These are phyloP conservation scores for Neurospora sp. DNA, from an alignment of 495 filamentous ascomycete species.

Conservation along the genomic window DNA sequence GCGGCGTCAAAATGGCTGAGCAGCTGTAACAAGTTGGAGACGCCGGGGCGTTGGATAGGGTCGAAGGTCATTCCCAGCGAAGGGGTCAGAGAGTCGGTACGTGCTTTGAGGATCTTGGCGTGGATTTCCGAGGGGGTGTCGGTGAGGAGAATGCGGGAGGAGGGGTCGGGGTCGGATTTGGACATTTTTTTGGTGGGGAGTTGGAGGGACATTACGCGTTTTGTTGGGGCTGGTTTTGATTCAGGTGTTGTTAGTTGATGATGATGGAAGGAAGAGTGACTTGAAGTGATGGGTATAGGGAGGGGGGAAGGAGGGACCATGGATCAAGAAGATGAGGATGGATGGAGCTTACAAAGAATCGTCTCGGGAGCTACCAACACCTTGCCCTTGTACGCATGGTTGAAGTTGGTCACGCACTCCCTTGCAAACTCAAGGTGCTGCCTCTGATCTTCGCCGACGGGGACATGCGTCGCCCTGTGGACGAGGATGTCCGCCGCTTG, in stretches of 20 bases:
- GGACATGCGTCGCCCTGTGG: slow-evolving; percentile 85
- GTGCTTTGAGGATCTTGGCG: slow-evolving; percentile 55
- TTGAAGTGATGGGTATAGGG: too few species aligned
- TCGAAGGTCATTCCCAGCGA: slow-evolving; percentile 53
- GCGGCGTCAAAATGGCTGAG: slow-evolving; percentile 50
- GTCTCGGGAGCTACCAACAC: slow-evolving; percentile 58
- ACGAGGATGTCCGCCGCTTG: slow-evolving; percentile 92
- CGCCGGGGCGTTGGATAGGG: slow-evolving; percentile 57
- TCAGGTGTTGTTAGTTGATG: neutral
- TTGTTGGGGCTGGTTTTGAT: slow-evolving; percentile 39
- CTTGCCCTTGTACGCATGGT: slow-evolving; percentile 54
- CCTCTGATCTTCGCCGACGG: slow-evolving; percentile 84
- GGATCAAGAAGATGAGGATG: neutral
- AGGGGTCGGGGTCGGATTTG: slow-evolving; percentile 64
- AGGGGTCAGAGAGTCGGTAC: slow-evolving; percentile 59
- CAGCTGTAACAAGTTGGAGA: slow-evolving; percentile 78
- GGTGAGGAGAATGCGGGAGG: slow-evolving; percentile 73
- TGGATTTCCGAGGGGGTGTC: slow-evolving; percentile 50
- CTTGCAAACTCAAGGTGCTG: slow-evolving; percentile 92
- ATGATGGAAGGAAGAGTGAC: too few species aligned
- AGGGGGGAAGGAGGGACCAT: neutral
- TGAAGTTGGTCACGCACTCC: slow-evolving; percentile 75
- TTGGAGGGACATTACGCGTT: slow-evolving; percentile 80
- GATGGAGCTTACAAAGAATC: slow-evolving; percentile 51
- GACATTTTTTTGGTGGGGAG: slow-evolving; percentile 80